These are phyloP conservation scores for Rhodocollybia butyracea DNA, from an alignment of 768 basidiomycete genomes.

Conservation along the genomic window DNA sequence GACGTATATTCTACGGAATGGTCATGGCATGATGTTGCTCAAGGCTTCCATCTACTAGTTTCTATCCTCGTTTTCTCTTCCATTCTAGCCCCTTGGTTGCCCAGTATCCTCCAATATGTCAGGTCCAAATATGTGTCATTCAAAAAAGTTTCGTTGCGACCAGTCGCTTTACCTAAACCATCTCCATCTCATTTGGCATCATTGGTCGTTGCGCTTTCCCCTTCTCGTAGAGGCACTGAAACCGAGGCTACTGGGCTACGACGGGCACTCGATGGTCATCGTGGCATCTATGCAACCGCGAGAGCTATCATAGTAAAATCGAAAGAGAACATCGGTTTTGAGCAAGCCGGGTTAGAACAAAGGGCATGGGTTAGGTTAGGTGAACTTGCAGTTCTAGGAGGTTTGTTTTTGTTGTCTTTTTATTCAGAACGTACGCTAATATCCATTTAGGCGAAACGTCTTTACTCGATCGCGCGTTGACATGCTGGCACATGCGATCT, in stretches of 20 bases:
- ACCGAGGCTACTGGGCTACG: slow-evolving; percentile 38
- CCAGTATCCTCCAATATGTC: background rate
- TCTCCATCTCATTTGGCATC: slow-evolving; percentile 17
- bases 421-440: background rate
- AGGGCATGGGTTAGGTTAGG: slow-evolving; percentile 50
- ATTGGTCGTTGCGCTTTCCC: slow-evolving; percentile 30
- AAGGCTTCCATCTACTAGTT: slow-evolving; percentile 62
- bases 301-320: slow-evolving; percentile 15
- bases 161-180: background rate
- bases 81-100: slow-evolving; percentile 44
- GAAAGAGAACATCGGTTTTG: slow-evolving; percentile 25
- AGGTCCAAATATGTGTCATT: background rate
- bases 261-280: slow-evolving; percentile 27
- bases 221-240: slow-evolving; percentile 25
- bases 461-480: slow-evolving; percentile 43
- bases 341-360: slow-evolving; percentile 40
- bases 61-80: slow-evolving; percentile 60
- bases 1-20: slow-evolving; percentile 23
- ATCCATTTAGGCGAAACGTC: slow-evolving; percentile 23
- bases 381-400: slow-evolving; percentile 38
- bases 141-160: background rate
- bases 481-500: slow-evolving; percentile 50
- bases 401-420: slow-evolving; percentile 2
- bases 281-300: slow-evolving; percentile 2
- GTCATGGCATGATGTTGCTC: slow-evolving; percentile 52